Conservation (phyloP, 148 eudicot species). For the Fagopyrum homotropicum region DNA sequence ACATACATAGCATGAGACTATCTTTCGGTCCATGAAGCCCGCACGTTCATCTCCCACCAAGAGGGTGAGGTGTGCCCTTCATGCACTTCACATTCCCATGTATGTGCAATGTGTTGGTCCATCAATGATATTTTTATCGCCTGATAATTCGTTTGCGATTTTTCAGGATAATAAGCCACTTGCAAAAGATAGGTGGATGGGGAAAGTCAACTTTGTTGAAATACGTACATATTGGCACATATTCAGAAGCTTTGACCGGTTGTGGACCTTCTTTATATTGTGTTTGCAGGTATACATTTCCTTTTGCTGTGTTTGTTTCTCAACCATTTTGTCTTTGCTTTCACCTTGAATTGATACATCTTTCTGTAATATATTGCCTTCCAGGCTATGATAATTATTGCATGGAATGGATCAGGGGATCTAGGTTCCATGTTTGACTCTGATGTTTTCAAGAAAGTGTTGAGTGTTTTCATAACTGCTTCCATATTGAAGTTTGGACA, state of each 20-base stretch:
- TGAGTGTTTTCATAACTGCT: conserved; percentile 91
- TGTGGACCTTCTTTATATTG: conserved; percentile 94
- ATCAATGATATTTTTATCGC: background rate
- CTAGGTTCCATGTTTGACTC: conserved; percentile 57
- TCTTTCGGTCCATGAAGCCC: background rate
- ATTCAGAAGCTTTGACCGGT: conserved; percentile 95
- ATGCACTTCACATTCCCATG: background rate
- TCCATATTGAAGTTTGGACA: conserved; percentile 87
- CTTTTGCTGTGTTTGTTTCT: background rate
- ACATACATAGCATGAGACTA: background rate
- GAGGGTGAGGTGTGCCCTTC: background rate
- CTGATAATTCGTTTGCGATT: conserved; percentile 4
- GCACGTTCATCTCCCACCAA: background rate
- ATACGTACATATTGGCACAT: conserved; percentile 90
- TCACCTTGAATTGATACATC: background rate
- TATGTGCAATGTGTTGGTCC: background rate
- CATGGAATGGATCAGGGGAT: conserved; percentile 83
- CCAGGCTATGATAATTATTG: conserved; percentile 97
- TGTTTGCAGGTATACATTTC: conserved; percentile 65
- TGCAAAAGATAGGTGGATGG: conserved; percentile 65
- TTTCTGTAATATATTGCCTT: background rate
- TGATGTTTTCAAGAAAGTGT: conserved; percentile 69
- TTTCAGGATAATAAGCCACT: conserved; percentile 57
- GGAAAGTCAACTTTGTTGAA: conserved; percentile 95
- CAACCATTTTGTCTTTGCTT: background rate